Base-by-base conservation (phyloP, 2,329 filamentous ascomycete species). In the Cladosporium cucumerinum region DNA sequence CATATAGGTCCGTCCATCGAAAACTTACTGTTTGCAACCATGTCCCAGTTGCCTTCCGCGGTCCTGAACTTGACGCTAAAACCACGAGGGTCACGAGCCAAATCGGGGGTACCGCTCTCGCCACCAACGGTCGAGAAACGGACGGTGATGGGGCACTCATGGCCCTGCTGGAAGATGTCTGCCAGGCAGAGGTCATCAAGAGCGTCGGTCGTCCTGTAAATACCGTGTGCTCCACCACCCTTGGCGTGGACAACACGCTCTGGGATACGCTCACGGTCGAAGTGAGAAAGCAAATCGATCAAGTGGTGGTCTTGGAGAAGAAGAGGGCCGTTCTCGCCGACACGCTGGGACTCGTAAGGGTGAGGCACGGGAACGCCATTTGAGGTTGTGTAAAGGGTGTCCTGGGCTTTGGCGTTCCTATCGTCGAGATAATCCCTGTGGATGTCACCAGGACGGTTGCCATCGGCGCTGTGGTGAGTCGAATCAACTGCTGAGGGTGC, bases 91-190 rank as follows among this genome's bases (percentile, higher is more conserved):
- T 93, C 89, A 66, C 90, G 86, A 34, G 88, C 89, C 68, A 85
- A 87, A 72, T 92, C 89, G 65, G 89, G 83, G 4, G 87, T 90
- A 7, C 89, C 89, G 65, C 86, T 86, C 76, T 92, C 89, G 66
- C 89, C 89, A 73, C 89, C 89, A 5, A 92, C 89, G 1, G 90
- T 93, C 0, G 89, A 92, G 77, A 93, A 92, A 4, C 90, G 86
- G 51, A 85, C 83, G 1, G 88, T 83, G 67, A 88, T 77, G 18
- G 88, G 86, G 57, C 88, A 91, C 75, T 86, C 86, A 80, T 91
- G 91, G 70, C 89, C 90, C 61, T 86, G 81, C 64, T 84, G 80
- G 71, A 82, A 82, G 55, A 83, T 73, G 64, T 82, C 80, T 46
- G 80, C 80, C 60, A 78, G 61, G 61, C 73, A 80, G 5, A 83